Conservation (phyloP, 192 early-diverging fungal species). For the Coemansia interrupta region DNA sequence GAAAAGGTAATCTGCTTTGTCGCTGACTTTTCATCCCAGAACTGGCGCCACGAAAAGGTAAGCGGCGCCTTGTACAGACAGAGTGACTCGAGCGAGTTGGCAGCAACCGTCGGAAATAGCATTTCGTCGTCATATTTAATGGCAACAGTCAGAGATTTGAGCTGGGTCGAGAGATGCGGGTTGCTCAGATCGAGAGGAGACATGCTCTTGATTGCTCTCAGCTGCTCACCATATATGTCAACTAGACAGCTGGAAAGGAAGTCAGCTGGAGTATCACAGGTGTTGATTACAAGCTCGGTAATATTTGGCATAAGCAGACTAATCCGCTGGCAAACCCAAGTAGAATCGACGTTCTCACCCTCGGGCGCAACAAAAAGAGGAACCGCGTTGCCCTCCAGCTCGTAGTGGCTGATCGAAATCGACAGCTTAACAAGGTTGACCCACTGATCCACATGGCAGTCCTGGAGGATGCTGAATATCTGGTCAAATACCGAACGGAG, state of each 20-base stretch:
- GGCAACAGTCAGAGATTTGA: neutral
- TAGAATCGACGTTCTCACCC: too few relatives aligned
- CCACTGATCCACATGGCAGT: too few relatives aligned
- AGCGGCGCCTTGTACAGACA: neutral
- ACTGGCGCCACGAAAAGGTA: neutral
- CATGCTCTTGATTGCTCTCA: neutral
- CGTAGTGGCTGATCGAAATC: neutral
- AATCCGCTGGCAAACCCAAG: too few relatives aligned
- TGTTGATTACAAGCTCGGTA: neutral
- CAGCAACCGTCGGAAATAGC: neutral
- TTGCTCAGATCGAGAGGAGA: neutral
- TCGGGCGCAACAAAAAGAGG: too few relatives aligned
- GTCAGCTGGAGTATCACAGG: neutral
- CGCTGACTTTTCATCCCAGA: neutral
- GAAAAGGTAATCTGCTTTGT: neutral
- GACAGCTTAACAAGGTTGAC: neutral
- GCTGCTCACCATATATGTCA: neutral
- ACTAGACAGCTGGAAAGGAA: neutral
- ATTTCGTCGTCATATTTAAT: neutral
- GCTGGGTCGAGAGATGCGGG: neutral
- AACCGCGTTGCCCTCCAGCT: too few relatives aligned
- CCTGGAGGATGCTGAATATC: too few relatives aligned
- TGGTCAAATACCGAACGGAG: too few relatives aligned
- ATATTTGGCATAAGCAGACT: neutral
- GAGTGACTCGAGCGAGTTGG: neutral